Percentiles rank a stretch among this genome's conserved stretches.
phyloP scores from a whole-genome alignment of 1,284 basidiomycete species.

The Rhizopogon hawkerae region DNA sequence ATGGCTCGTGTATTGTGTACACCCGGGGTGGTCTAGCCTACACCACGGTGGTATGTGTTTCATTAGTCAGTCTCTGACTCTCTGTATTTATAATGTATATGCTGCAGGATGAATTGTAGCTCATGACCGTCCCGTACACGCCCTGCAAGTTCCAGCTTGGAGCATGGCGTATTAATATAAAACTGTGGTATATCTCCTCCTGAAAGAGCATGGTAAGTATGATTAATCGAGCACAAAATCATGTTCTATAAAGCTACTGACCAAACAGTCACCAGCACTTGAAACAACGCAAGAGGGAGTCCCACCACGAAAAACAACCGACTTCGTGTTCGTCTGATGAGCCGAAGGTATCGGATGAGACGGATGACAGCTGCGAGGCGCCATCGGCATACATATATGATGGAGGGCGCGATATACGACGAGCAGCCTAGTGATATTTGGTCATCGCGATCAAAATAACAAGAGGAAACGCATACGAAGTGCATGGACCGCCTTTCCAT shows the following conservation, averaged over 20 bases:
- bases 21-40: neutral
- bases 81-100: neutral
- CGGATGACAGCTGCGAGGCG: constrained; percentile 21
- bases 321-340: constrained; percentile 11
- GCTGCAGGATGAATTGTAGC: neutral
- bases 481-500: constrained; percentile 8
- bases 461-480: constrained; percentile 9
- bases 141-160: neutral
- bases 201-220: neutral
- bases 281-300: constrained; percentile 17
- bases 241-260: neutral
- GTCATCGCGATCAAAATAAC: neutral
- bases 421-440: constrained; percentile 9
- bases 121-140: too few relatives aligned
- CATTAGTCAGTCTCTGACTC: neutral
- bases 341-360: constrained; percentile 20
- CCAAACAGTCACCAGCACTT: constrained; percentile 16
- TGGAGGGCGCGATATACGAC: constrained; percentile 6
- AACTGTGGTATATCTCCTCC: neutral
- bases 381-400: constrained; percentile 17
- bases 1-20: too few relatives aligned
- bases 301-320: constrained; percentile 18
- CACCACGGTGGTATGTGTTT: neutral
- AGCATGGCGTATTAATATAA: neutral
- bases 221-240: neutral